Evolutionary conservation across 768 basidiomycete species (phyloP).

Genomic region (Suillus sp.): DNA sequence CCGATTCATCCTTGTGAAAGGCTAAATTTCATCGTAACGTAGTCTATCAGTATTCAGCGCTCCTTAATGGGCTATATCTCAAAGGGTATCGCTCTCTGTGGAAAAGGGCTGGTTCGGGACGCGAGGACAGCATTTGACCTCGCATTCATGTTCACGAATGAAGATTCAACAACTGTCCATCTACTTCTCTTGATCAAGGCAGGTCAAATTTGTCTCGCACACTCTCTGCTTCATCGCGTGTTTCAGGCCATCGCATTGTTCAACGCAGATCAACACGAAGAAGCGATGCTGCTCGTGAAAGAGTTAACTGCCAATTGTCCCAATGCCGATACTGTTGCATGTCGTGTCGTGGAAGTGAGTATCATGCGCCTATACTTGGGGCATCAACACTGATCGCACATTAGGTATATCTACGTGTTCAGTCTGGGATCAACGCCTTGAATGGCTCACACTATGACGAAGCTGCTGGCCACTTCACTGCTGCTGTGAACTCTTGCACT

Average conservation of each 20-base stretch:
- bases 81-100: neutral
- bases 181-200: neutral
- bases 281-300: neutral
- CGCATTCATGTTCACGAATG: neutral
- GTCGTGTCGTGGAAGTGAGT: neutral
- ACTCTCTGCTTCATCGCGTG: neutral
- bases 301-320: neutral
- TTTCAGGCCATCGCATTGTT: neutral
- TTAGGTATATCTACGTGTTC: neutral
- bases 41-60: neutral
- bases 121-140: neutral
- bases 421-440: neutral
- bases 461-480: neutral
- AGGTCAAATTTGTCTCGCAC: neutral
- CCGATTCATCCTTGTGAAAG: neutral
- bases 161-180: neutral
- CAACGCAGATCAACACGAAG: neutral
- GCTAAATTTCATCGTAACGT: neutral
- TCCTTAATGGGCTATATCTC: neutral
- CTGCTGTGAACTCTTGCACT: no score
- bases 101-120: neutral
- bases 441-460: neutral
- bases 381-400: neutral
- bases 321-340: neutral
- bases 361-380: neutral